Evolutionary conservation across 202 grass and related monocot species (phyloP).

Genomic region (Tripidium arundinaceum): DNA sequence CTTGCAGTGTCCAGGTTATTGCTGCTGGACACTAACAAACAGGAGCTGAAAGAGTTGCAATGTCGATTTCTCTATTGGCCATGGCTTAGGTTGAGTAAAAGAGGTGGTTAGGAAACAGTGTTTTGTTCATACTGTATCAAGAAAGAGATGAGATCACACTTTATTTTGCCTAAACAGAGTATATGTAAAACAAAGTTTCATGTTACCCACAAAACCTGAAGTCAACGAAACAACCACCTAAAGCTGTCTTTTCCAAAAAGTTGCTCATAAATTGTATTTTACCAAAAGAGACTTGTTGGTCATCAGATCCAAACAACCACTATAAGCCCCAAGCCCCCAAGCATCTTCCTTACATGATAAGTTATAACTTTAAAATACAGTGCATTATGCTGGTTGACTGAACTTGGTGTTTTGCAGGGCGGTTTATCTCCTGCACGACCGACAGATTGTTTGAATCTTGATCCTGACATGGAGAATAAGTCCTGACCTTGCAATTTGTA

Average conservation of each 20-base stretch:
- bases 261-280: neutral
- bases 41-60: neutral
- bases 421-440: neutral
- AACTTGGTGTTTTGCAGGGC: conserved; percentile 24
- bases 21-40: neutral
- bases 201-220: neutral
- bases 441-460: conserved; percentile 16
- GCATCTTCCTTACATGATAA: neutral
- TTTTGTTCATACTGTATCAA: neutral
- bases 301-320: neutral
- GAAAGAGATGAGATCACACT: neutral
- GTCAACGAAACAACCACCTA: neutral
- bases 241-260: neutral
- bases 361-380: neutral
- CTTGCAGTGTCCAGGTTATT: neutral
- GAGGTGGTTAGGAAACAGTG: neutral
- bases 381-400: neutral
- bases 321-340: neutral
- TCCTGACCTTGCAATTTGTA: neutral
- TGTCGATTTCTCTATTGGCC: neutral
- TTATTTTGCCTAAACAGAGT: neutral
- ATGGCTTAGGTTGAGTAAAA: neutral
- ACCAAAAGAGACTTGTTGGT: neutral
- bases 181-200: neutral
- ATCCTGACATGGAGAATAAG: neutral